A percentile compares a stretch with the other conserved stretches of the same genome.
Evolutionary conservation across 2,329 filamentous ascomycete genomes (phyloP).

Genomic region (Colletotrichum ledebouriae): DNA sequence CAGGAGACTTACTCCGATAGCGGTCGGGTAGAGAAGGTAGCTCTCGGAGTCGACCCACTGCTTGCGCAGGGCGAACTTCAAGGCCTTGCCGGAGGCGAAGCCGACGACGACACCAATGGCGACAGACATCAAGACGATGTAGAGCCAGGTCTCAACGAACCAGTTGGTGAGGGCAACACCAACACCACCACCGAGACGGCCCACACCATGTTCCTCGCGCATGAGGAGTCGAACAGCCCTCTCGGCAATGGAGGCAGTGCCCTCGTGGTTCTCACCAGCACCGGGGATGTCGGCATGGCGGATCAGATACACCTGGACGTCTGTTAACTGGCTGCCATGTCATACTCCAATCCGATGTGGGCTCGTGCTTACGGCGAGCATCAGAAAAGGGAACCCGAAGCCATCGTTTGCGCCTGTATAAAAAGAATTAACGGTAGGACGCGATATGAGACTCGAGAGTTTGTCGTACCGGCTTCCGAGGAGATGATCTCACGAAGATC

Average conservation of each 20-base stretch:
- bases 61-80: constrained; percentile 59
- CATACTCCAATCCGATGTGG: too few relatives aligned
- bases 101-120: constrained; percentile 67
- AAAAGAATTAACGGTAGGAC: neutral
- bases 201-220: constrained; percentile 53
- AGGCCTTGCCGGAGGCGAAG: constrained; percentile 58
- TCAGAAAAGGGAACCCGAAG: constrained; percentile 72
- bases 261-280: constrained; percentile 42
- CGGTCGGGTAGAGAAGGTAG: constrained; percentile 65
- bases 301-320: constrained; percentile 60
- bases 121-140: constrained; percentile 68
- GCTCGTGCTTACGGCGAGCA: constrained; percentile 58
- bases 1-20: constrained; percentile 55
- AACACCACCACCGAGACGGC: constrained; percentile 65
- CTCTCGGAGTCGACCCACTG: constrained; percentile 69
- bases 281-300: constrained; percentile 60
- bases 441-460: neutral
- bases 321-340: too few relatives aligned
- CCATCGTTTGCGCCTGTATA: constrained; percentile 68
- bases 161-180: constrained; percentile 67
- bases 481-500: constrained; percentile 72
- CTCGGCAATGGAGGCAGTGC: constrained; percentile 2
- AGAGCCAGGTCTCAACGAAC: constrained; percentile 71
- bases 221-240: constrained; percentile 19
- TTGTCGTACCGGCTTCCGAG: constrained; percentile 60